A percentile compares a stretch with the other conserved stretches of the same genome.
Conservation (phyloP, 306 rosid genomes). For the Lathyrus sativus region DNA sequence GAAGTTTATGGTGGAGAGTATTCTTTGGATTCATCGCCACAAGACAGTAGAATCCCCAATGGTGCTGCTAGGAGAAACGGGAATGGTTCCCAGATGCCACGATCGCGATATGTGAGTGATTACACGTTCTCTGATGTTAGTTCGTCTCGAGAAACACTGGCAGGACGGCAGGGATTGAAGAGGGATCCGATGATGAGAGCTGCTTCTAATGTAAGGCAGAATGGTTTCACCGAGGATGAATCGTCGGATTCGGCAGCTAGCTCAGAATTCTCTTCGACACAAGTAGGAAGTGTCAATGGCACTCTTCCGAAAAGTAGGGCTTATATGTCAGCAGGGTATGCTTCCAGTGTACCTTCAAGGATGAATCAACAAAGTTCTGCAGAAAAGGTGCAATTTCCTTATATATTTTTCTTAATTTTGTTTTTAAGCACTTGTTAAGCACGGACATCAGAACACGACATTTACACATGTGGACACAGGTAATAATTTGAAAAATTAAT, state of each 20-base stretch:
- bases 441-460: too few relatives aligned
- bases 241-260: constrained; percentile 87
- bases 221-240: constrained; percentile 77
- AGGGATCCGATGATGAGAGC: constrained; percentile 44
- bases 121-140: constrained; percentile 78
- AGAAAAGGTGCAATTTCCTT: constrained; percentile 54
- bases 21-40: constrained; percentile 88
- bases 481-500: too few relatives aligned
- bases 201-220: constrained; percentile 51
- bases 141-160: constrained; percentile 84
- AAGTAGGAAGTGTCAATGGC: constrained; percentile 80
- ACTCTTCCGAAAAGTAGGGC: constrained; percentile 51
- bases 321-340: constrained; percentile 73
- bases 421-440: constrained; percentile 1
- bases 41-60: constrained; percentile 50
- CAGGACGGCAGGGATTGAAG: constrained; percentile 46
- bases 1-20: constrained; percentile 71
- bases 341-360: constrained; percentile 72
- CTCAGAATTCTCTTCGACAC: constrained; percentile 88
- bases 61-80: constrained; percentile 49
- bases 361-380: constrained; percentile 53
- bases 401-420: constrained; percentile 27
- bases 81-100: constrained; percentile 44
- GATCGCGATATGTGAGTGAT: constrained; percentile 59
- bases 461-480: too few relatives aligned